phyloP scores from a whole-genome alignment of 257 asterid genomes.

The Lycium ferocissimum region DNA sequence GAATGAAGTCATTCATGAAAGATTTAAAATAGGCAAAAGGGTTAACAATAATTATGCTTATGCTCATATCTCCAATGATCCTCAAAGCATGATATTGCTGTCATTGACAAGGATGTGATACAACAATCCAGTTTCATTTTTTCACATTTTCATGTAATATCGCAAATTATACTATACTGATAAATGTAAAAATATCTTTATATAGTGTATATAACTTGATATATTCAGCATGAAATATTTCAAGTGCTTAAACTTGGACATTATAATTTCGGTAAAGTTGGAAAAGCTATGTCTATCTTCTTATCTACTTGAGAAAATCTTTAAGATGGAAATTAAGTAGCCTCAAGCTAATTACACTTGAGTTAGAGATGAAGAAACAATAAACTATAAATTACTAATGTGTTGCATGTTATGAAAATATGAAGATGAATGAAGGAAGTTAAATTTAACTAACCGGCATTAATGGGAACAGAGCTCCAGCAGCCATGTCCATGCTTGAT shows the following conservation, averaged over 20 bases:
- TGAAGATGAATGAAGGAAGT: background rate
- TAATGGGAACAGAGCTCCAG: slow-evolving; percentile 85
- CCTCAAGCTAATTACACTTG: background rate
- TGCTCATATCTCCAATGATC: background rate
- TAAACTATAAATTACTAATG: background rate
- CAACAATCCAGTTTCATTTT: background rate
- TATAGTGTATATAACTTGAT: background rate
- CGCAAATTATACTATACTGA: background rate
- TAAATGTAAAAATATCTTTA: background rate
- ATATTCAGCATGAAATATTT: background rate
- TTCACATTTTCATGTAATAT: background rate
- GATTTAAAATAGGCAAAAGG: background rate
- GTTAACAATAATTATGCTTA: background rate
- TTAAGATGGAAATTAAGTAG: background rate
- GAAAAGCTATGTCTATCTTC: background rate
- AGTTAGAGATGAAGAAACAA: background rate
- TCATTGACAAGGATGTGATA: background rate
- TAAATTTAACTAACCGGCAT: slow-evolving; percentile 63
- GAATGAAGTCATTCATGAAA: background rate
- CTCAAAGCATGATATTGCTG: background rate
- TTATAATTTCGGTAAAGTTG: background rate
- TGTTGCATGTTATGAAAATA: slow-evolving; percentile 42
- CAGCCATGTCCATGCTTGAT: slow-evolving; percentile 66
- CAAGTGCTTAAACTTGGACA: background rate
- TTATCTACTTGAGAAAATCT: background rate